Base-by-base conservation (phyloP, 352 stramenopile genomes). In the Phytophthora lateralis region DNA sequence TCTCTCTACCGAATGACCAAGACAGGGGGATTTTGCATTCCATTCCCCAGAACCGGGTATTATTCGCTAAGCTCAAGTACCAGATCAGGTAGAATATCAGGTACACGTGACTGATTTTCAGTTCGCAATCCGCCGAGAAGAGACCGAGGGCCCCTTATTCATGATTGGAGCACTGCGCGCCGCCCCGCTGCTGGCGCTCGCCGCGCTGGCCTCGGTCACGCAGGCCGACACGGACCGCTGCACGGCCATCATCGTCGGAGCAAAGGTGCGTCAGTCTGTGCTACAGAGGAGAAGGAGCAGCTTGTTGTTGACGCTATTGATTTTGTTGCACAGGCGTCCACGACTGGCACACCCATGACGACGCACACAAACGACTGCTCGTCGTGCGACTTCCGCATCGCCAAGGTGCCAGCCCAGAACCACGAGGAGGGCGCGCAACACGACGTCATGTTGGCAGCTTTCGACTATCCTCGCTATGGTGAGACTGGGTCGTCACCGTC, bases 291-390 rank as follows among this genome's bases (percentile, higher is more conserved):
- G 17, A 14, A 17, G 7, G 4, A 20, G 26, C 26, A 30, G 4
- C 20, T 56, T 38, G n/a, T n/a, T 62, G 29, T 43, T 69, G 38
- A 71, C 49, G 27, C 15, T 57, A 51, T 48, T 14, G 2, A 24
- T 2, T 48, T 11, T 34, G 58, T 18, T 60, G 9, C 34, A 10
- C n/a, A 90, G 82, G 78, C 80, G 18, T 90, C 82, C 2, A 80
- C 75, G 4, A 92, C 76, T 14, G 69, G 69, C 2, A 66, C 84
- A 14, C 79, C 86, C 27, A 93, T 95, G 80, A 91, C 83, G 37
- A 93, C 86, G 15, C 86, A 95, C 65, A 89, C 86, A 39, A 91
- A 86, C 60, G 86, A 95, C 66, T 93, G 86, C 59, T 91, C 74
- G 54, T 89, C 71, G 21, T 93, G 86, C 55, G 86, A 95, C 66